Evolutionary conservation across 1,284 basidiomycete genomes (phyloP), one percentile per base, ranked within the genome.

Genomic region (Cronartium quercuum): DNA sequence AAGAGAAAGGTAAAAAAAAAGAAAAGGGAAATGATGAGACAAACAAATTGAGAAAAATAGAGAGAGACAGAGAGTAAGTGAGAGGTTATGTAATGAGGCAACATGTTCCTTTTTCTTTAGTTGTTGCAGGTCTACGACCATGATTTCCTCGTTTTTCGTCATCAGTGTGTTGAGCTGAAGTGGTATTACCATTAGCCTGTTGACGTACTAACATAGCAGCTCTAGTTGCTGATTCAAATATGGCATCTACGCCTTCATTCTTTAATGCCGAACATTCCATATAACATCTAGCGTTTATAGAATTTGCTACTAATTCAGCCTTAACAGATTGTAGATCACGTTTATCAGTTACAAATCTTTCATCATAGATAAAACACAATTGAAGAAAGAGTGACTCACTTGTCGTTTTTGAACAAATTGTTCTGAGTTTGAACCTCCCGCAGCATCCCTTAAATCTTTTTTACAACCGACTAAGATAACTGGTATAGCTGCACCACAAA

Each of bases 181-280:
- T 51, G 47, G 47, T 51, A 51, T 13, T 51, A 51, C 47, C 47
- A 12, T 51, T 51, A 5, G 41, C 60, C 21, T 60, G 61, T 41
- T 71, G 69, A 42, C 92, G 86, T 85, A 95, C 93, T 74, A 95
- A 83, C 90, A 96, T 94, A 80, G 92, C 93, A 44, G 91, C 92
- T 44, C 94, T 86, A 21, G 93, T 96, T 38, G 94, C 94, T 0
- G 91, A 90, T 84, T 97, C 94, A 78, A 96, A 97, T 47, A 96
- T 91, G 78, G 93, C 90, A 82, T 96, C 94, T 13, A 96, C 94
- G 62, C 94, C 94, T 82, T 93, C 89, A 79, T 94, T 94, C 81
- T 89, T 89, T 68, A 96, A 85, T 29, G 94, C 90, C 2, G 90
- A 92, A 80, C 93, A 96, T 82, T 96, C 94, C 83, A 92, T 92